Evolutionary conservation across 139 green algal genomes (phyloP).

Genomic region (Mesostigma viride): DNA sequence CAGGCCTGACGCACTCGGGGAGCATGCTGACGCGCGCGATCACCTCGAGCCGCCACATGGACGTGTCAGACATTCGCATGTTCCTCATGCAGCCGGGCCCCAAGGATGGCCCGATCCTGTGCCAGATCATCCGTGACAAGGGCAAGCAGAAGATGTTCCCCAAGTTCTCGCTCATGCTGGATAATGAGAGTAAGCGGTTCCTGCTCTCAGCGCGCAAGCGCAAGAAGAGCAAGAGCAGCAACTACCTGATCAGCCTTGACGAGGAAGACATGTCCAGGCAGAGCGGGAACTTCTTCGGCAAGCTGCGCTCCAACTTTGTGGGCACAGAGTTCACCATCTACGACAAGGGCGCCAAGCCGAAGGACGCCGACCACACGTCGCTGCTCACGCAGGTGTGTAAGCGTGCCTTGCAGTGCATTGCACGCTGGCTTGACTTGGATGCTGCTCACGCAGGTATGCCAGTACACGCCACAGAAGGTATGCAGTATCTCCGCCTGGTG

Average conservation of each 20-base stretch:
- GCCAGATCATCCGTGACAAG: constrained; percentile 64
- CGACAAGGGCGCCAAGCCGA: constrained; percentile 52
- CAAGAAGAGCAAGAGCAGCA: constrained; percentile 58
- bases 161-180: constrained; percentile 52
- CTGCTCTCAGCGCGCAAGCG: constrained; percentile 72
- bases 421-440: too few species aligned
- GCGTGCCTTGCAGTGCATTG: too few species aligned
- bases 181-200: constrained; percentile 47
- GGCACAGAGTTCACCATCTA: constrained; percentile 83
- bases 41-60: too few species aligned
- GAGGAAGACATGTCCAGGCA: constrained; percentile 42
- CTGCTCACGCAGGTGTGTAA: too few species aligned
- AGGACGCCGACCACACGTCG: too few species aligned
- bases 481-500: too few species aligned
- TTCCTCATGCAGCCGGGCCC: constrained; percentile 44
- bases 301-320: constrained; percentile 77
- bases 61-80: too few species aligned
- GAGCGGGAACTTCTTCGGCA: constrained; percentile 55
- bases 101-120: constrained; percentile 47
- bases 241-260: constrained; percentile 81
- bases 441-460: too few species aligned
- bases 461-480: too few species aligned
- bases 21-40: too few species aligned
- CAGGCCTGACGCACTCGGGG: too few species aligned
- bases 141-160: constrained; percentile 45